These are phyloP conservation scores for Aspergillus nanangensis DNA, from an alignment of 495 filamentous ascomycete genomes.

Conservation along the genomic window DNA sequence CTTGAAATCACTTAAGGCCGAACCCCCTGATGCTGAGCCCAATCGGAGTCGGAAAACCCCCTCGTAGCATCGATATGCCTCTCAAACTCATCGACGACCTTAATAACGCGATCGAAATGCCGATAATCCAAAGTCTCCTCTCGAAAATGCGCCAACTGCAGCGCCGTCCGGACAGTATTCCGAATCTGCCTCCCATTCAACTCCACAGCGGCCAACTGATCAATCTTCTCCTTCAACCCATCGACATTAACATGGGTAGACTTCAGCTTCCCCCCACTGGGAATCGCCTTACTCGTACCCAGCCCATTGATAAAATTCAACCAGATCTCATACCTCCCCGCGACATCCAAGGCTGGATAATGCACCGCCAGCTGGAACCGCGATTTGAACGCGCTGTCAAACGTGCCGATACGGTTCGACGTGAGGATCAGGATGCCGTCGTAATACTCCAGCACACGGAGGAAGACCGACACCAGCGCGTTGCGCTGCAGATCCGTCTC, in stretches of 20 bases:
- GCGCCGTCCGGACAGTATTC: constrained; percentile 20
- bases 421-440: constrained; percentile 33
- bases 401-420: constrained; percentile 39
- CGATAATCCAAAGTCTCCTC: constrained; percentile 10
- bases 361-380: constrained; percentile 38
- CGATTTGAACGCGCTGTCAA: constrained; percentile 47
- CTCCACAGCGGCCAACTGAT: constrained; percentile 15
- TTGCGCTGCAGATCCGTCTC: constrained; percentile 42
- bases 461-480: constrained; percentile 47
- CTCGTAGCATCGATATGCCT: no score
- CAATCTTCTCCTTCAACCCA: constrained; percentile 5
- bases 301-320: constrained; percentile 25
- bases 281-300: background rate
- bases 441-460: constrained; percentile 57
- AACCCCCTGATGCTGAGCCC: no score
- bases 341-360: background rate
- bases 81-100: constrained; percentile 6
- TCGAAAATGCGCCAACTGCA: constrained; percentile 17
- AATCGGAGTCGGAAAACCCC: no score
- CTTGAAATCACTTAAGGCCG: no score
- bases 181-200: constrained; percentile 36
- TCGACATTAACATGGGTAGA: constrained; percentile 3
- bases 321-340: constrained; percentile 28
- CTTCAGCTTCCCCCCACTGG: no score
- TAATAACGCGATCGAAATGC: constrained; percentile 18